These are phyloP conservation scores for Quercus rubra DNA, from an alignment of 306 rosid genomes.

Conservation along the genomic window DNA sequence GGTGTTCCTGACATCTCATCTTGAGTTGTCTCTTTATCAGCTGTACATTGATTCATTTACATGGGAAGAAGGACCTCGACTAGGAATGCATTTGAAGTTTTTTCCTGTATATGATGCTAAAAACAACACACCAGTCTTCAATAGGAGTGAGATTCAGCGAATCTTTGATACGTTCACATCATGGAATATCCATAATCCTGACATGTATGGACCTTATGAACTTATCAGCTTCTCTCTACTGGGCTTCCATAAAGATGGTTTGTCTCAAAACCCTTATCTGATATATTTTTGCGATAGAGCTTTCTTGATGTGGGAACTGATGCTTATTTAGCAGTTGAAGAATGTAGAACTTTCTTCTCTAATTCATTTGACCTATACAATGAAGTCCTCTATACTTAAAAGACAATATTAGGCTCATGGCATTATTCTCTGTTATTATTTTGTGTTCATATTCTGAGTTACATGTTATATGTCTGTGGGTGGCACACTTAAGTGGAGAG, in stretches of 20 bases:
- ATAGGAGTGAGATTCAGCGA: too few relatives aligned
- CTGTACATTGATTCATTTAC: conserved; percentile 39
- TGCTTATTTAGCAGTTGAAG: conserved; percentile 15
- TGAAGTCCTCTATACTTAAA: neutral
- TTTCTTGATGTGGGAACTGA: neutral
- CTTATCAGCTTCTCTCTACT: conserved; percentile 39
- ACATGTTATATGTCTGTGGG: neutral
- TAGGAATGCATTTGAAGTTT: conserved; percentile 12
- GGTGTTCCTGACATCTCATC: conserved; percentile 44
- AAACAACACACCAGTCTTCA: too few relatives aligned
- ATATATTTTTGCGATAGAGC: conserved; percentile 16
- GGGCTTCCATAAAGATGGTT: conserved; percentile 50
- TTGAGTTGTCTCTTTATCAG: conserved; percentile 40
- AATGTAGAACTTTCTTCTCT: conserved; percentile 1
- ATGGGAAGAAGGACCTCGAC: conserved; percentile 78
- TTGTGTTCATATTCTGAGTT: neutral
- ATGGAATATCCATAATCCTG: too few relatives aligned
- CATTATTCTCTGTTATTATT: neutral
- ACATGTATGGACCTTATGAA: conserved; percentile 53
- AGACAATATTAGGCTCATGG: neutral
- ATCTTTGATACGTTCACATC: too few relatives aligned
- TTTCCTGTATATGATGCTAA: too few relatives aligned
- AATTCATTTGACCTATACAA: neutral
- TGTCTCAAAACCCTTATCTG: conserved; percentile 38
- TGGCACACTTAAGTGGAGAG: neutral